phyloP scores from a whole-genome alignment of 1,139 yeast genomes.

The Taiozyma sp. region DNA sequence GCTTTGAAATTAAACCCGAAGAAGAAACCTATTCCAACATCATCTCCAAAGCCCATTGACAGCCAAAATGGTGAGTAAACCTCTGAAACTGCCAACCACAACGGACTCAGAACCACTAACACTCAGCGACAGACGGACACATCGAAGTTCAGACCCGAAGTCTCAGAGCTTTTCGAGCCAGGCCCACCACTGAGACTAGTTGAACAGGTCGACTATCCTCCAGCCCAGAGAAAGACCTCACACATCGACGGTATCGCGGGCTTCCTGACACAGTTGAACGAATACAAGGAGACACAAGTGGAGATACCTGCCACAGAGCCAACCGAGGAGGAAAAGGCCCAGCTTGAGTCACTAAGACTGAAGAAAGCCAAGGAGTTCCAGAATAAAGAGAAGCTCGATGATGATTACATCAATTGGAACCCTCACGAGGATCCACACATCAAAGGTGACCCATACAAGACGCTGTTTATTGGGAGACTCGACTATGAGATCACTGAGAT shows the following conservation, averaged over 20 bases:
- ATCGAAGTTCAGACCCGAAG: constrained; percentile 56
- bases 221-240: constrained; percentile 38
- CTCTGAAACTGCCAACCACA: too few relatives aligned
- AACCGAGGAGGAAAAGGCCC: constrained; percentile 10
- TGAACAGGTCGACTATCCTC: constrained; percentile 50
- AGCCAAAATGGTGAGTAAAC: not conserved
- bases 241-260: constrained; percentile 46
- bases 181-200: constrained; percentile 57
- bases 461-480: constrained; percentile 73
- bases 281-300: constrained; percentile 29
- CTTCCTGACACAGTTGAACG: constrained; percentile 31
- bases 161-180: constrained; percentile 63
- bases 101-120: not conserved
- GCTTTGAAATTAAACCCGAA: not conserved
- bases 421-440: constrained; percentile 56
- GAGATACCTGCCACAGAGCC: not conserved
- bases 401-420: constrained; percentile 42
- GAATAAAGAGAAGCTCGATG: constrained; percentile 23
- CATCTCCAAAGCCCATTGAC: not conserved
- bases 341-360: constrained; percentile 19
- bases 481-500: constrained; percentile 62
- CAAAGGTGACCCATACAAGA: constrained; percentile 69
- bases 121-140: constrained; percentile 28
- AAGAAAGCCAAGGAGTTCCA: constrained; percentile 24
- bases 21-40: not conserved